A percentile compares a stretch with the other conserved stretches of the same genome.
phyloP scores from a whole-genome alignment of 2,329 filamentous ascomycete genomes.

The Penicillium sp. region DNA sequence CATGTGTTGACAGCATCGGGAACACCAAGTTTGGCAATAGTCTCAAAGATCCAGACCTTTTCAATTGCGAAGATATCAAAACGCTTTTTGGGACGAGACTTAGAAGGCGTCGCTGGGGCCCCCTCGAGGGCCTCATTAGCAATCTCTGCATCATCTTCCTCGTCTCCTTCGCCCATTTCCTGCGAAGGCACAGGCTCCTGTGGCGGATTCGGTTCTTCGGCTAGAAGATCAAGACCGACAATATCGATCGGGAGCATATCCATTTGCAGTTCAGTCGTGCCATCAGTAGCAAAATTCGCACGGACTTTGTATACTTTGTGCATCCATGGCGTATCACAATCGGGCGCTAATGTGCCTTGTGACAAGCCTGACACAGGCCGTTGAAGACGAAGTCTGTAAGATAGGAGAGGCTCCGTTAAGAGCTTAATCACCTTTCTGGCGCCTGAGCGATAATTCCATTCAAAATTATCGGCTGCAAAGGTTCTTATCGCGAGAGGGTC shows the following conservation, averaged over 20 bases:
- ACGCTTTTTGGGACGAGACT: constrained; percentile 34
- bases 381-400: constrained; percentile 53
- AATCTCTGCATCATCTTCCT: constrained; percentile 33
- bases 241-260: constrained; percentile 74
- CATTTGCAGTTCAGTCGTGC: constrained; percentile 72
- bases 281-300: constrained; percentile 71
- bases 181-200: constrained; percentile 23
- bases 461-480: constrained; percentile 78
- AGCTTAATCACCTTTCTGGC: constrained; percentile 82
- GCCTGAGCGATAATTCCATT: constrained; percentile 76
- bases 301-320: constrained; percentile 67
- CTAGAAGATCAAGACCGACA: constrained; percentile 72
- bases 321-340: constrained; percentile 57
- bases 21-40: constrained; percentile 62
- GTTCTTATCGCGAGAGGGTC: constrained; percentile 67
- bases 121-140: constrained; percentile 16
- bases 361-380: constrained; percentile 37
- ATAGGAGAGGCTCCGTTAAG: constrained; percentile 73
- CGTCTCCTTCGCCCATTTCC: constrained; percentile 26
- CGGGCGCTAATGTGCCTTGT: constrained; percentile 36
- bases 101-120: constrained; percentile 23
- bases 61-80: constrained; percentile 66
- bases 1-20: constrained; percentile 66
- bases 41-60: constrained; percentile 67
- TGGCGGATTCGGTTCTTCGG: constrained; percentile 65